phyloP scores from a whole-genome alignment of 2,329 filamentous ascomycete species.

The Cordyceps farinosa region DNA sequence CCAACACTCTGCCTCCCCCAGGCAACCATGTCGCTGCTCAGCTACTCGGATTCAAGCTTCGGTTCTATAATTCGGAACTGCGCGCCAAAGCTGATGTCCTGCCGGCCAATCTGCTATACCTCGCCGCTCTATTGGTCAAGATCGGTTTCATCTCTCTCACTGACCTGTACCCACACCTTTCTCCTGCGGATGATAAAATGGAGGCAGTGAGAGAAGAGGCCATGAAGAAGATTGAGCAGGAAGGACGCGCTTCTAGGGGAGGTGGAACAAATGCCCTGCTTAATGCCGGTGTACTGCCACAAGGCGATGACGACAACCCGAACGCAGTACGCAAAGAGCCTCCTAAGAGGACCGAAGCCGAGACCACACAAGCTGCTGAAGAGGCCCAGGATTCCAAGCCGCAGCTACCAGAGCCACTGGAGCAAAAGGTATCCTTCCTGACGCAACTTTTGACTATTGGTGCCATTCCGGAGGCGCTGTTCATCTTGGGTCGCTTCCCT shows the following conservation, averaged over 20 bases:
- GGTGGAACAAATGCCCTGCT: conserved; percentile 78
- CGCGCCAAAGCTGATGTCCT: conserved; percentile 72
- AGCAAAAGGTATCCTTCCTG: conserved; percentile 84
- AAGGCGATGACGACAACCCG: conserved; percentile 66
- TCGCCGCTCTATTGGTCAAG: conserved; percentile 90
- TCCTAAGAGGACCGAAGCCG: conserved; percentile 48
- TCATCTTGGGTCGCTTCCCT: conserved; percentile 85
- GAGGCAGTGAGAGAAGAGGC: conserved; percentile 65
- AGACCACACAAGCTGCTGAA: conserved; percentile 45
- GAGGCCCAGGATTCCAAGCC: conserved; percentile 46
- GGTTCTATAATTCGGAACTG: conserved; percentile 83
- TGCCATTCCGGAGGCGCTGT: conserved; percentile 87
- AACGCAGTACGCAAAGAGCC: conserved; percentile 47
- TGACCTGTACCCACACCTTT: conserved; percentile 89
- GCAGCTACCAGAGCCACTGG: conserved; percentile 66
- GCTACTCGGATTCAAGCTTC: conserved; percentile 92
- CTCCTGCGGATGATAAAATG: conserved; percentile 83
- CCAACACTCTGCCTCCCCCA: conserved; percentile 74
- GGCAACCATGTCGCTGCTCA: conserved; percentile 93
- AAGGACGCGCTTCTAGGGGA: conserved; percentile 68
- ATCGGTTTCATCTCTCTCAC: conserved; percentile 91
- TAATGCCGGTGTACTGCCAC: conserved; percentile 75
- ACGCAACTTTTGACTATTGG: conserved; percentile 86
- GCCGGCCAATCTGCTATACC: conserved; percentile 87
- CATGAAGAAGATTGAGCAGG: conserved; percentile 72